Base-by-base conservation (phyloP, 1,284 basidiomycete species). In the Cryptococcus deneoformans region DNA sequence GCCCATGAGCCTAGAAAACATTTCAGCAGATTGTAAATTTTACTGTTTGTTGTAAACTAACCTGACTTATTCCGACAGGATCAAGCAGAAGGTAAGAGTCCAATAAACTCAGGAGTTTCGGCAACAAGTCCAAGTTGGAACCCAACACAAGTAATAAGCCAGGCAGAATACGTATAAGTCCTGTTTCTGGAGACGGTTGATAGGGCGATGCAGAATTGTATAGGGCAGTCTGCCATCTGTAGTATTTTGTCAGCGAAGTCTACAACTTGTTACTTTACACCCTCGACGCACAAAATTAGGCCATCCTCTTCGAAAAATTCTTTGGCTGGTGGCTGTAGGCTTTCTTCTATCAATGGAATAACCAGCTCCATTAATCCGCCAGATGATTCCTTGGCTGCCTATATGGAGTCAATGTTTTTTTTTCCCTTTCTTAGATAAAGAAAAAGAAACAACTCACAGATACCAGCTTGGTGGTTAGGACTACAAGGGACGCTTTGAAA, bases 1-100 rank as follows among this genome's bases (percentile, higher is more conserved):
- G 35, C 11, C 74, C 75, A 52, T 66, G 67, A 20, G 54, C 58
- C 67, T 70, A 29, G 29, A 29, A 29, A 29, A 3, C 29, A 29
- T 48, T 62, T 43, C 55, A 51, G 9, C 10, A 34, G 35, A 38
- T 12, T 46, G 9, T 12, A 46, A 24, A 37, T 16, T 6, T 8
- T 35, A 24, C 11, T 38, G n/a, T 34, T n/a, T 14, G 16, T 46
- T 11, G 12, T 40, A 39, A 2, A 56, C 68, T 58, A 59, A 90
- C 90, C 81, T 88, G 84, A 40, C 90, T 73, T 51, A 94, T 79
- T 6, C 80, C 75, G n/a, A 76, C 57, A 0, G 85, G 85, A 71
- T 90, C 88, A 5, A 91, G 80, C 8, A 94, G 73, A 55, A 90
- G 78, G 73, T 93, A 94, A 1, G 89, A 89, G 70, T 92, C 88